Percentiles rank a stretch among this genome's conserved stretches.
Conservation (phyloP, 371 early-diverging fungal species). For the Mucor sp. region DNA sequence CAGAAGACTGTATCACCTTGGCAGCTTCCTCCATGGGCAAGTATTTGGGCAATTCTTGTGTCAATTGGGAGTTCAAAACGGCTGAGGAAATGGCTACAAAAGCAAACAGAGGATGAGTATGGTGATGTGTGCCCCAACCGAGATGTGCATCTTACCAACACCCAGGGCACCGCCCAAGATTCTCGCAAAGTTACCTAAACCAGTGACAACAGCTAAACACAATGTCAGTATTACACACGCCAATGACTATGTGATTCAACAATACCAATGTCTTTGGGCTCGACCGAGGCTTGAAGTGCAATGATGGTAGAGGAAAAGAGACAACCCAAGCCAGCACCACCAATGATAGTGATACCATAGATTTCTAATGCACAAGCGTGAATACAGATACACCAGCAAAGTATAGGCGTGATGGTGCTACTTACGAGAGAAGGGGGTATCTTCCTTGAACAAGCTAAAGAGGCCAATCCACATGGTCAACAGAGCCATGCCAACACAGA, state of each 20-base stretch:
- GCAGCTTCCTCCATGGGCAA: conserved; percentile 31
- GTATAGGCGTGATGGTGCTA: background rate
- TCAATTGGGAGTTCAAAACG: conserved; percentile 39
- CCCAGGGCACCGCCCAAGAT: conserved; percentile 55
- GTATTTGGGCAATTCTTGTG: conserved; percentile 20
- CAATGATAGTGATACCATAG: conserved; percentile 44
- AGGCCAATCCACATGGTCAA: conserved; percentile 40
- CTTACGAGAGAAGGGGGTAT: conserved; percentile 34
- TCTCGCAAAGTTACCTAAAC: conserved; percentile 46
- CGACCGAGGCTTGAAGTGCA: conserved; percentile 47
- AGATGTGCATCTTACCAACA: background rate
- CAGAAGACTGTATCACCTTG: conserved; percentile 30
- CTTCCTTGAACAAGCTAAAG: conserved; percentile 25
- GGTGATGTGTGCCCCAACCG: background rate
- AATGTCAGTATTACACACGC: background rate
- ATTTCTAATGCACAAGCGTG: conserved; percentile 11
- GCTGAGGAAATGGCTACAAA: conserved; percentile 40
- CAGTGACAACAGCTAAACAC: conserved; percentile 42
- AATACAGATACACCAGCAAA: background rate
- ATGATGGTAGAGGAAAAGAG: conserved; percentile 48
- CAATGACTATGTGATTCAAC: background rate
- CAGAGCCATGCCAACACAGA: conserved; percentile 41
- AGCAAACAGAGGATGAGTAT: background rate
- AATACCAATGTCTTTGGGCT: conserved; percentile 34
- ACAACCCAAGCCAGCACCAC: conserved; percentile 32